phyloP scores from a whole-genome alignment of 2,329 filamentous ascomycete species.

The Cordyceps militaris region DNA sequence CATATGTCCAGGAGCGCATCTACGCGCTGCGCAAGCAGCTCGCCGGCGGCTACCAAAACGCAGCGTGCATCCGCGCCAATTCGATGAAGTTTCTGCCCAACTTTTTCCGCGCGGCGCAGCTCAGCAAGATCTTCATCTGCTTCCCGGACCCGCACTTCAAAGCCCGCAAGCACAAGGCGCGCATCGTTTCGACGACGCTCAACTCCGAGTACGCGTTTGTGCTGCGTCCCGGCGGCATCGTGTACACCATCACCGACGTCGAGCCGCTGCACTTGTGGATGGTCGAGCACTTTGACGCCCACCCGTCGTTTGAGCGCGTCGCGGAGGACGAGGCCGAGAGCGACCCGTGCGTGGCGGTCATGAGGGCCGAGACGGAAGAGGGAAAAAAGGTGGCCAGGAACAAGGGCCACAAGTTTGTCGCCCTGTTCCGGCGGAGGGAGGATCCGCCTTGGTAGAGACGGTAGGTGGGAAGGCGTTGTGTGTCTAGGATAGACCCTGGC shows the following conservation, averaged over 20 bases:
- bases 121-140: constrained; percentile 92
- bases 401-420: constrained; percentile 83
- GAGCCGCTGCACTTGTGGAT: constrained; percentile 93
- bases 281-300: constrained; percentile 72
- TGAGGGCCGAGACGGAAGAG: constrained; percentile 86
- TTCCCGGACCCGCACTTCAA: constrained; percentile 99
- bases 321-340: constrained; percentile 57
- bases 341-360: constrained; percentile 65
- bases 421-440: constrained; percentile 72
- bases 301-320: constrained; percentile 73
- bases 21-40: constrained; percentile 68
- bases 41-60: constrained; percentile 65
- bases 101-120: constrained; percentile 76
- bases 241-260: constrained; percentile 97
- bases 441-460: constrained; percentile 66
- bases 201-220: constrained; percentile 93
- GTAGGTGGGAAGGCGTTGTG: neutral
- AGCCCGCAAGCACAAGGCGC: constrained; percentile 89
- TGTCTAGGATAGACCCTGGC: neutral
- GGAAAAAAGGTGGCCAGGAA: constrained; percentile 94
- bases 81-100: constrained; percentile 99
- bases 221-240: constrained; percentile 70
- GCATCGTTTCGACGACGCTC: constrained; percentile 83
- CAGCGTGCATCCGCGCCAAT: constrained; percentile 83
- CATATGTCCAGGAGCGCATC: constrained; percentile 85